Evolutionary conservation across 2,329 filamentous ascomycete genomes (phyloP), one percentile per base, ranked within the genome.

Genomic region (Myriosclerotinia curreyana): DNA sequence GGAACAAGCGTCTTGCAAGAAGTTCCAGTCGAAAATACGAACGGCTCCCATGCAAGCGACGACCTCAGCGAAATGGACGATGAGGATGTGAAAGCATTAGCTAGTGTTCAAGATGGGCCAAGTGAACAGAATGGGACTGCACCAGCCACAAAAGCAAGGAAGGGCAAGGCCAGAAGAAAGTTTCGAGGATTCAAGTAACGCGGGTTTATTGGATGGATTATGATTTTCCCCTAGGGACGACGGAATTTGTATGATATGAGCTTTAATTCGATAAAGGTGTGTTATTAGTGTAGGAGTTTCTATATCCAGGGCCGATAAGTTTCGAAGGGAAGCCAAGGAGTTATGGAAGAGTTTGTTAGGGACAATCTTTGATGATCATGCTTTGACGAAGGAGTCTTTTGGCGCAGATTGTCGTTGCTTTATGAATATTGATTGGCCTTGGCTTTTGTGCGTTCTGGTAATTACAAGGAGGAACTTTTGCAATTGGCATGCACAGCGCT

Each of bases 31-130:
- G 90, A 88, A 2, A 83, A 87, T 42, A 89, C 93, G 63, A 86
- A 89, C n/a, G 62, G 86, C 69, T 81, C 86, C 38, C 84, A 82
- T 17, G 86, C 94, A 76, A 96, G 91, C 71, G 93, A 96, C 76
- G 91, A 94, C 70, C 81, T 97, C 28, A 96, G 90, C 64, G 94
- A 97, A 73, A 86, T 97, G 74, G 93, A 96, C 71, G 93, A 97
- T 69, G 92, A 96, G 60, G 91, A 94, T 77, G 80, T 96, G 65
- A 87, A 90, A 71, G 91, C 61, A 31, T 59, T 89, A 42, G 79
- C 92, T 17, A 69, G 69, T 49, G 77, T 79, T 17, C 77, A 77
- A 34, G 60, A 69, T 50, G 65, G 60, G 25, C 68, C 64, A 11
- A 63, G 54, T 46, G 64, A 22, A 28, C 66, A 68, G 31, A 56